Evolutionary conservation across 495 filamentous ascomycete species (phyloP), one percentile per base, ranked within the genome.

Genomic region (Penicillium arizonense): DNA sequence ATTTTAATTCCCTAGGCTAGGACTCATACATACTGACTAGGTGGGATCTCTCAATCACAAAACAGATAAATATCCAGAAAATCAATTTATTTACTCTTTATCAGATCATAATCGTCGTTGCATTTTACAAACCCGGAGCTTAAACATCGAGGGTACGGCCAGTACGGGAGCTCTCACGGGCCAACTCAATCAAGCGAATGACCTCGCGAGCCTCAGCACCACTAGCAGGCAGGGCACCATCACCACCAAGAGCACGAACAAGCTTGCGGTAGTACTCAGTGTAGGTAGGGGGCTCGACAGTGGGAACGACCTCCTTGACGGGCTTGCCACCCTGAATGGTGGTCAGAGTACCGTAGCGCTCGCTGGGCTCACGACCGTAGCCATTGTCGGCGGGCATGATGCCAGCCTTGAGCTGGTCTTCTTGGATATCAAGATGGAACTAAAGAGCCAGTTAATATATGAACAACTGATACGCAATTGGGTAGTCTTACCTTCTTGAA

Each of bases 391-490:
- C 78, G 16, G 87, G 83, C 68, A 74, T 82, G 57, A 83, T 64
- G 0, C 89, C 91, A 3, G 75, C 79, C 67, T 84, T 85, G 36
- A 95, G 75, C 58, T 92, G 88, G 37, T 88, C 85, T 69, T 96
- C 91, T 71, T 96, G 91, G 28, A 83, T 72, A 70, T 96, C 91
- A 0, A 94, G 69, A 52, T 88, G 82, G 62, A 70, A 82, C 77
- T 80, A 36, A 46, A 20, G 3, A 13, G 5, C 42, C 16, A 26
- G 32, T 14, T 34, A 32, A 10, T 12, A 4, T 40, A 18, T 18
- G 7, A 16, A 21, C 3, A 10, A 13, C 7, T 2, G 18, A 36
- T 20, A 18, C 21, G 5, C n/a, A 24, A 13, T 23, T 30, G 33
- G 35, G 14, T 32, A 1, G 5, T 32, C 62, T 51, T 46, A 75